Evolutionary conservation across 2,329 filamentous ascomycete genomes (phyloP).

Genomic region (Fusarium neocosmosporiellum): DNA sequence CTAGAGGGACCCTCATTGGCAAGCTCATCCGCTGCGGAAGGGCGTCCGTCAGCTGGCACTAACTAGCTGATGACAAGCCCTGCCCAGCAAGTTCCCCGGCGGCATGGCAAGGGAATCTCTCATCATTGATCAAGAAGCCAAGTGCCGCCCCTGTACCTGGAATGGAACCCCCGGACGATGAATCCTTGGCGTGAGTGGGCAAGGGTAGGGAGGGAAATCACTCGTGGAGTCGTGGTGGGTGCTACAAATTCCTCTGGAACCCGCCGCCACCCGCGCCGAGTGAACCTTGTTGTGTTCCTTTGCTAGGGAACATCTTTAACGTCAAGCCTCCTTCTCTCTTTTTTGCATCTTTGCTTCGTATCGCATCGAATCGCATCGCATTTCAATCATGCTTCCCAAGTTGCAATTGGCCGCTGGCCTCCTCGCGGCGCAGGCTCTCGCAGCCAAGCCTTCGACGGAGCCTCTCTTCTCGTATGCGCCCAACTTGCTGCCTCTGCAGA

Average conservation of each 20-base stretch:
- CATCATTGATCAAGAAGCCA: background rate
- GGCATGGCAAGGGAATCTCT: background rate
- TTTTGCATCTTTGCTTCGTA: background rate
- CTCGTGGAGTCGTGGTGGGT: background rate
- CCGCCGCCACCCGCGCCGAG: background rate
- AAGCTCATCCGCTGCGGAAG: background rate
- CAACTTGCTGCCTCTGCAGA: constrained; percentile 49
- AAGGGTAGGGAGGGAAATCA: background rate
- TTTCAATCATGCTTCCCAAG: constrained; percentile 35
- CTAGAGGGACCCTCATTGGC: background rate
- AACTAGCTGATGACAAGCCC: no score
- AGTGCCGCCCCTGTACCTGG: background rate
- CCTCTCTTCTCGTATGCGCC: constrained; percentile 40
- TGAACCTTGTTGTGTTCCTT: background rate
- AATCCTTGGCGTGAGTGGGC: background rate
- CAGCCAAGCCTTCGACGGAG: constrained; percentile 20
- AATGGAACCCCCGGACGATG: background rate
- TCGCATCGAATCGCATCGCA: constrained; percentile 22
- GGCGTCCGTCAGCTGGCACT: background rate
- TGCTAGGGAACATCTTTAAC: constrained; percentile 7
- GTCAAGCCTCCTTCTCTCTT: constrained; percentile 5
- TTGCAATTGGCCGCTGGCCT: constrained; percentile 40
- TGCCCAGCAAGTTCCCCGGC: background rate
- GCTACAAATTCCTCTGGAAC: background rate
- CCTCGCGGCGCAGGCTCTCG: constrained; percentile 25